These are phyloP conservation scores for Tylopilus sp. DNA, from an alignment of 1,284 basidiomycete genomes.

Conservation along the genomic window DNA sequence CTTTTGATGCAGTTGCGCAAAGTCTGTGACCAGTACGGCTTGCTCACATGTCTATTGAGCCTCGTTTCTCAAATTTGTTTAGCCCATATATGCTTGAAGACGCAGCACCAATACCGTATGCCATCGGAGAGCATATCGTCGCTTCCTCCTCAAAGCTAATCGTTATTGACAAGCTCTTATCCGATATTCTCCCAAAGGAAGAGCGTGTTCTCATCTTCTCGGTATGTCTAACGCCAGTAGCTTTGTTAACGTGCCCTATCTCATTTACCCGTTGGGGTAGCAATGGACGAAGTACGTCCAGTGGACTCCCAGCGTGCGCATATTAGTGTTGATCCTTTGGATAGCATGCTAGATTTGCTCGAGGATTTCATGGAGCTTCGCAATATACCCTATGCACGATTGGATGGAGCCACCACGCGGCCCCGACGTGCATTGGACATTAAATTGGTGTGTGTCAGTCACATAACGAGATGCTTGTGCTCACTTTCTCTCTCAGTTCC, in stretches of 20 bases:
- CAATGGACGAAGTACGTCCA: constrained; percentile 50
- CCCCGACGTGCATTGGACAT: constrained; percentile 56
- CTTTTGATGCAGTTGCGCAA: constrained; percentile 56
- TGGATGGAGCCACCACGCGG: constrained; percentile 64
- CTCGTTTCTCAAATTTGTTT: constrained; percentile 4
- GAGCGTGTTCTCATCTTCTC: constrained; percentile 85
- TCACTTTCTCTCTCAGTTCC: constrained; percentile 42
- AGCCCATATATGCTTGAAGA: constrained; percentile 53
- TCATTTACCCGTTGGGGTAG: constrained; percentile 26
- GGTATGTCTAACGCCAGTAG: constrained; percentile 41
- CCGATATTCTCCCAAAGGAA: constrained; percentile 71
- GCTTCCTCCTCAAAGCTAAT: constrained; percentile 68
- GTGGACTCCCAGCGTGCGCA: neutral
- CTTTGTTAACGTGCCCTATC: neutral
- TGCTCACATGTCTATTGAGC: neutral
- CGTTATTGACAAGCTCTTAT: constrained; percentile 74
- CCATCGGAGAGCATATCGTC: constrained; percentile 54
- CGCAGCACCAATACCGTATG: constrained; percentile 49
- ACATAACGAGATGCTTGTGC: neutral
- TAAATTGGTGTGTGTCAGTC: constrained; percentile 40
- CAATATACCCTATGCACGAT: constrained; percentile 68
- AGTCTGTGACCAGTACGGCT: constrained; percentile 52
- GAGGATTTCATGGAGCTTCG: constrained; percentile 80
- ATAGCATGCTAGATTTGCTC: constrained; percentile 76
- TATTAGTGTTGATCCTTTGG: constrained; percentile 28